A percentile compares a stretch with the other conserved stretches of the same genome.
Evolutionary conservation across 78 protist species (phyloP).

Genomic region (Guillardia theta): DNA sequence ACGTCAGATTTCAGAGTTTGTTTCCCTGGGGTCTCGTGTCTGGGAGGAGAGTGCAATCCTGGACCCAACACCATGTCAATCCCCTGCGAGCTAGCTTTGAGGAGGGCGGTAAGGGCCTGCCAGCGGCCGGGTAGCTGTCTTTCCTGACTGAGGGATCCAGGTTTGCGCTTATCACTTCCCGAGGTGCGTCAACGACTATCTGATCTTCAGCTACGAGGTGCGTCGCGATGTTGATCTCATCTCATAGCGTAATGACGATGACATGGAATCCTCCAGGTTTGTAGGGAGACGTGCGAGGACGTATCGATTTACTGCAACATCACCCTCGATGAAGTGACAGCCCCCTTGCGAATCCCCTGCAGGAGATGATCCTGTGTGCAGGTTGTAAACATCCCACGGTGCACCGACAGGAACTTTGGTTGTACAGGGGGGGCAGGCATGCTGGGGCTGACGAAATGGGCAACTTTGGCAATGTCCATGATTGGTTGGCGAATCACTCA

Average conservation of each 20-base stretch:
- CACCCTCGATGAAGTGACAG: neutral
- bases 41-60: neutral
- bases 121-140: neutral
- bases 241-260: too few relatives aligned
- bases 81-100: neutral
- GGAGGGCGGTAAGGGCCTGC: neutral
- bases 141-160: neutral
- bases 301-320: neutral
- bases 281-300: slow-evolving; percentile 1
- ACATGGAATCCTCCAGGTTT: too few relatives aligned
- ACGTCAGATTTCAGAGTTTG: neutral
- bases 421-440: too few relatives aligned
- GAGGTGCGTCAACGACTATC: neutral
- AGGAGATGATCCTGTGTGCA: too few relatives aligned
- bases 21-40: neutral
- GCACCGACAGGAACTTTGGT: too few relatives aligned
- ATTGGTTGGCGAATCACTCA: too few relatives aligned
- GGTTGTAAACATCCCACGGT: too few relatives aligned
- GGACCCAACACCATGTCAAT: neutral
- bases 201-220: neutral
- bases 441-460: too few relatives aligned
- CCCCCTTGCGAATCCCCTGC: too few relatives aligned
- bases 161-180: neutral
- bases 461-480: too few relatives aligned
- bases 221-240: too few relatives aligned